phyloP scores from a whole-genome alignment of 2,329 filamentous ascomycete species.

The Pestalotiopsis sp. region DNA sequence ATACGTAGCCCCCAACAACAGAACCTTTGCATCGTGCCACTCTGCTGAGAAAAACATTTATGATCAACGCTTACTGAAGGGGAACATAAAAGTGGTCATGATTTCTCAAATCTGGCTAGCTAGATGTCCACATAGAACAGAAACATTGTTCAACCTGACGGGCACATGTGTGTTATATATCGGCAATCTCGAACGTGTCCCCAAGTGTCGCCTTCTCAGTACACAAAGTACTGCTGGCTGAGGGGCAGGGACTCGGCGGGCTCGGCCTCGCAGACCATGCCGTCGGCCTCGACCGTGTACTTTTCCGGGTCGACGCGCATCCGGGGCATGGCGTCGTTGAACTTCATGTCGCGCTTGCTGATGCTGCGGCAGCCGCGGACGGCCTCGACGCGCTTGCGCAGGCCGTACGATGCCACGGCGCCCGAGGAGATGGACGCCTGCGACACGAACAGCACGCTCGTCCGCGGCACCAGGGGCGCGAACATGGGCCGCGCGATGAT shows the following conservation, averaged over 20 bases:
- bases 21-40: no score
- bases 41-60: no score
- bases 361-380: constrained; percentile 77
- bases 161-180: no score
- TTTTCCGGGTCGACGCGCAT: constrained; percentile 93
- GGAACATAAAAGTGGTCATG: no score
- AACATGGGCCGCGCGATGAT: constrained; percentile 87
- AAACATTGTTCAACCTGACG: no score
- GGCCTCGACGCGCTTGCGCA: constrained; percentile 79
- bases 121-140: no score
- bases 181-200: no score
- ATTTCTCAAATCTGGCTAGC: no score
- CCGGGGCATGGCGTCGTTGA: constrained; percentile 78
- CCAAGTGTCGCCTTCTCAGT: constrained; percentile 43
- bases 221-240: constrained; percentile 78
- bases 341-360: constrained; percentile 87
- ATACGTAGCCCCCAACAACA: no score
- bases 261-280: constrained; percentile 71
- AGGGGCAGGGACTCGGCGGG: constrained; percentile 73
- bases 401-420: constrained; percentile 68
- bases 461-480: constrained; percentile 69
- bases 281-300: constrained; percentile 87
- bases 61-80: no score
- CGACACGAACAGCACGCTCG: constrained; percentile 84
- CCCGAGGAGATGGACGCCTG: constrained; percentile 70